Percentiles rank a stretch among this genome's conserved stretches.
phyloP scores from a whole-genome alignment of 225 moss, liverwort and hornwort species.

The Pleurozium schreberi region DNA sequence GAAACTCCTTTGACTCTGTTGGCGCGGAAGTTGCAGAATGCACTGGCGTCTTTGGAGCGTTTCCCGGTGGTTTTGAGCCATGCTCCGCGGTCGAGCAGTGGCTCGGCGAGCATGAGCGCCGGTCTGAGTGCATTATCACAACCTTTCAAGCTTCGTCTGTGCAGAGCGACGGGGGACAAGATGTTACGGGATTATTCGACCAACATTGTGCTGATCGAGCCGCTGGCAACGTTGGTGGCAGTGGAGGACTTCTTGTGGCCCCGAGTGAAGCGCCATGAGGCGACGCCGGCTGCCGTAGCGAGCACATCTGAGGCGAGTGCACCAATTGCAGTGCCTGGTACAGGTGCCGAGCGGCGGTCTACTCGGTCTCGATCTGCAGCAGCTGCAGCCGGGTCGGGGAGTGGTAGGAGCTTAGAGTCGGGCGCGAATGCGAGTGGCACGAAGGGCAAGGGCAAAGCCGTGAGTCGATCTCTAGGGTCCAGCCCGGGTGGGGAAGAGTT shows the following conservation, averaged over 20 bases:
- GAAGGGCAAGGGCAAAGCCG: constrained; percentile 91
- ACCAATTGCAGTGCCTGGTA: constrained; percentile 39
- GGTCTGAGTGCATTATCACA: constrained; percentile 83
- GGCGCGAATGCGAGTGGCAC: constrained; percentile 31
- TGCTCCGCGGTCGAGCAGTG: constrained; percentile 68
- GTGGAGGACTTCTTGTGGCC: constrained; percentile 98
- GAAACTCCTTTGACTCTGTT: constrained; percentile 69
- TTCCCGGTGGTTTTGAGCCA: constrained; percentile 91
- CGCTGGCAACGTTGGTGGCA: constrained; percentile 78
- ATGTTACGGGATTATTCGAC: constrained; percentile 80
- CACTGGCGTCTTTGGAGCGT: constrained; percentile 82
- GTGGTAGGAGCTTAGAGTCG: constrained; percentile 38
- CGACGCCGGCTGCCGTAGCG: constrained; percentile 24
- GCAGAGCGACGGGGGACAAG: constrained; percentile 74
- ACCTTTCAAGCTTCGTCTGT: constrained; percentile 92
- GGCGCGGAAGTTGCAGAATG: constrained; percentile 91
- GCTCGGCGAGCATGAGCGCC: constrained; percentile 67
- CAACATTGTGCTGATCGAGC: constrained; percentile 90
- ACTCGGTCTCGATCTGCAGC: constrained; percentile 74
- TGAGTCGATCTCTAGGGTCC: constrained; percentile 53
- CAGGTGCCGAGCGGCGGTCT: constrained; percentile 55
- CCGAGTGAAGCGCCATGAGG: constrained; percentile 86
- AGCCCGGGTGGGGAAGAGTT: constrained; percentile 51
- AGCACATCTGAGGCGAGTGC: constrained; percentile 59
- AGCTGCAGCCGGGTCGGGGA: constrained; percentile 26